Conservation (phyloP, 2,329 filamentous ascomycete genomes). For the Gnomoniopsis sp. region DNA sequence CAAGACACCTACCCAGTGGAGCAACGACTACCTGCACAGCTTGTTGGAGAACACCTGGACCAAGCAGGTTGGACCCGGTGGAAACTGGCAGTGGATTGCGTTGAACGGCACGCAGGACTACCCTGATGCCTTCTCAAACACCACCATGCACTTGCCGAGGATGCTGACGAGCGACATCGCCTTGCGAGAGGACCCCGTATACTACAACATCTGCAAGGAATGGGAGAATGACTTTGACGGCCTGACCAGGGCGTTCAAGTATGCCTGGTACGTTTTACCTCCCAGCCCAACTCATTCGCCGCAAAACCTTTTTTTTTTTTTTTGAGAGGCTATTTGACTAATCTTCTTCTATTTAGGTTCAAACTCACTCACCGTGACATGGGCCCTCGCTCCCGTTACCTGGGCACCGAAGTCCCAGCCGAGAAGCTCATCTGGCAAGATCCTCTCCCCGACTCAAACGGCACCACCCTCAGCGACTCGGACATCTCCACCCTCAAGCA, state of each 20-base stretch:
- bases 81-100: constrained; percentile 69
- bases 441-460: constrained; percentile 58
- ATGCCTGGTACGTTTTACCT: constrained; percentile 52
- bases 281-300: neutral
- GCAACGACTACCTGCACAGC: constrained; percentile 67
- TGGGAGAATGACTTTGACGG: constrained; percentile 65
- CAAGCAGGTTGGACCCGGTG: constrained; percentile 65
- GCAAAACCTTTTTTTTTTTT: neutral
- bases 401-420: constrained; percentile 70
- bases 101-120: constrained; percentile 62
- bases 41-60: constrained; percentile 74
- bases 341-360: neutral
- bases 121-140: constrained; percentile 63
- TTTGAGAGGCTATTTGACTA: neutral
- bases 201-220: constrained; percentile 67
- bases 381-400: constrained; percentile 66
- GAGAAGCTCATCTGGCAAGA: constrained; percentile 75
- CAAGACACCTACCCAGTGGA: constrained; percentile 70
- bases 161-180: constrained; percentile 73
- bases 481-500: constrained; percentile 67
- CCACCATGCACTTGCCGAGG: constrained; percentile 64
- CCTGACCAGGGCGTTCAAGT: constrained; percentile 63
- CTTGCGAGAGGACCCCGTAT: constrained; percentile 63
- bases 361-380: constrained; percentile 80
- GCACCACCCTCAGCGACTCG: constrained; percentile 56